phyloP scores from a whole-genome alignment of 2,329 filamentous ascomycete species.

The Calonectria leucothoes region DNA sequence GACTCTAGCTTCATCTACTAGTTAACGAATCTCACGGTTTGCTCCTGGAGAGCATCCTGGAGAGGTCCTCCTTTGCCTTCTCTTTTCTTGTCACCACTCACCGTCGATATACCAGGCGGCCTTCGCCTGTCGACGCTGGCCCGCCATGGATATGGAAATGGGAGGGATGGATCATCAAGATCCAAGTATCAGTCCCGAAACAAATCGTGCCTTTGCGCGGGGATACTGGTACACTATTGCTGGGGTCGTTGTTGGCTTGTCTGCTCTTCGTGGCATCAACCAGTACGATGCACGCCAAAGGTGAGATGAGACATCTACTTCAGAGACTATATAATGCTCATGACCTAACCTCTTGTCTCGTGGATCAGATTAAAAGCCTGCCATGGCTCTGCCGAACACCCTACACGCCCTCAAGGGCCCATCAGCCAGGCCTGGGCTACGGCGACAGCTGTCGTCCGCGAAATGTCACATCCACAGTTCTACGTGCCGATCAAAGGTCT shows the following conservation, averaged over 20 bases:
- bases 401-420: conserved; percentile 62
- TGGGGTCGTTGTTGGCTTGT: conserved; percentile 57
- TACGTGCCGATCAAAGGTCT: conserved; percentile 59
- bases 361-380: conserved; percentile 58
- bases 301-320: conserved; percentile 42
- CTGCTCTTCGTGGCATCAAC: conserved; percentile 56
- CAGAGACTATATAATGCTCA: too few relatives aligned
- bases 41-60: conserved; percentile 9
- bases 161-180: conserved; percentile 32
- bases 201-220: conserved; percentile 63
- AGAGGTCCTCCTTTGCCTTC: not conserved
- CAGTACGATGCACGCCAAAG: conserved; percentile 54
- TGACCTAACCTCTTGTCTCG: not conserved
- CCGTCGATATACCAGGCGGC: not conserved
- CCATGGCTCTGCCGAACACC: conserved; percentile 56
- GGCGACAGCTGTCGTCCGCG: conserved; percentile 66
- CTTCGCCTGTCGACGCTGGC: conserved; percentile 5
- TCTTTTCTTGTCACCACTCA: not conserved
- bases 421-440: conserved; percentile 68
- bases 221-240: conserved; percentile 71
- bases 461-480: conserved; percentile 67
- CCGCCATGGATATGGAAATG: conserved; percentile 49
- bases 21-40: not conserved
- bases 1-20: not conserved
- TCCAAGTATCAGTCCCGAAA: conserved; percentile 50